Conservation (phyloP, 805 yeast species). For the Isabelozyma heimii region DNA sequence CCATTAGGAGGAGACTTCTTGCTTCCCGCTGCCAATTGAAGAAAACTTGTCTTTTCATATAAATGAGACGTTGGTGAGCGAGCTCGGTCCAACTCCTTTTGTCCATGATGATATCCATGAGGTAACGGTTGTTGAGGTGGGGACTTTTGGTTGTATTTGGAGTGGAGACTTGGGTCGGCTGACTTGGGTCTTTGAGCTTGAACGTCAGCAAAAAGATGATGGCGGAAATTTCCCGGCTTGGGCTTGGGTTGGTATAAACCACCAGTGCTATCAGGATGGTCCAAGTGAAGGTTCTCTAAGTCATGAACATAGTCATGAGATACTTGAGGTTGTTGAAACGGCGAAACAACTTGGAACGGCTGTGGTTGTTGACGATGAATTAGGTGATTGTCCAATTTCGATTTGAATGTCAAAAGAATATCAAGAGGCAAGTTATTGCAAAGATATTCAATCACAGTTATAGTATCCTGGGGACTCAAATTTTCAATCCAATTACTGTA, state of each 20-base stretch:
- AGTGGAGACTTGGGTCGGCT: conserved; percentile 38
- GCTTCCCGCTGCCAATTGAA: conserved; percentile 32
- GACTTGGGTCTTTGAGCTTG: conserved; percentile 39
- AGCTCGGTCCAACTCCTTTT: conserved; percentile 27
- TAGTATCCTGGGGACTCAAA: conserved; percentile 50
- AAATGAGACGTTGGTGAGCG: conserved; percentile 41
- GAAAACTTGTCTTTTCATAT: conserved; percentile 42
- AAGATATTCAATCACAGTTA: conserved; percentile 53
- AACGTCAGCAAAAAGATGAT: conserved; percentile 14
- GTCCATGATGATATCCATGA: conserved; percentile 6
- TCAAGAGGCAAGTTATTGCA: conserved; percentile 51
- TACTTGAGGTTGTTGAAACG: conserved; percentile 6
- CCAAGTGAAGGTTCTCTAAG: neutral
- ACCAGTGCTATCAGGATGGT: neutral
- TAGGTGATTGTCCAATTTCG: conserved; percentile 43
- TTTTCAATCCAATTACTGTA: conserved; percentile 50
- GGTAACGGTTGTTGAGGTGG: conserved; percentile 8
- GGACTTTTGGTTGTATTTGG: conserved; percentile 6
- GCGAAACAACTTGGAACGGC: conserved; percentile 5
- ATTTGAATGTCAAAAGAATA: conserved; percentile 46
- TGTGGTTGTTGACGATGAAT: conserved; percentile 6
- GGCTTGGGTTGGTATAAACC: conserved; percentile 41
- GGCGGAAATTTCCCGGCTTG: conserved; percentile 27
- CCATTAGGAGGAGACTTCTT: conserved; percentile 12
- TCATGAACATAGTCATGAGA: neutral